phyloP scores from a whole-genome alignment of 2,329 filamentous ascomycete genomes.

The Elsinoe ampelina region DNA sequence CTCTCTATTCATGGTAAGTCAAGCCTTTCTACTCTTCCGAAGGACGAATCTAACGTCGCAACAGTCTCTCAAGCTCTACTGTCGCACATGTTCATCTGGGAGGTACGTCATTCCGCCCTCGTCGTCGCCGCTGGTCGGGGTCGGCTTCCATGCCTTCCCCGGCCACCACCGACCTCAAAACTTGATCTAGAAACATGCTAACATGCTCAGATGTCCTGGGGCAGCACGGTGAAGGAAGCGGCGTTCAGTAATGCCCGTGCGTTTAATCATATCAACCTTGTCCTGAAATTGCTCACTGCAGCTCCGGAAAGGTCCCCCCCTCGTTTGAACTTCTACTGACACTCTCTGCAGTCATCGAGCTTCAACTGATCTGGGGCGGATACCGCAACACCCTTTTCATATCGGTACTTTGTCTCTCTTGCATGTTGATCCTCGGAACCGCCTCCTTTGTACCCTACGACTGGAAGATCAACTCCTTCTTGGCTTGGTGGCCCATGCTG shows the following conservation, averaged over 20 bases:
- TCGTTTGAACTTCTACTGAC: background rate
- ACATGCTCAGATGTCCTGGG: conserved; percentile 36
- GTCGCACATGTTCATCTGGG: conserved; percentile 28
- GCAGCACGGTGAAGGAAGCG: conserved; percentile 47
- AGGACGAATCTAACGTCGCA: background rate
- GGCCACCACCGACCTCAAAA: too few species aligned
- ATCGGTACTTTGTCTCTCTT: conserved; percentile 36
- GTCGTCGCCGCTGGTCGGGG: conserved; percentile 17
- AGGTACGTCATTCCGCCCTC: conserved; percentile 46
- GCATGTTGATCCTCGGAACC: conserved; percentile 50
- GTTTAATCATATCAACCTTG: background rate
- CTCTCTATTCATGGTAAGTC: conserved; percentile 20
- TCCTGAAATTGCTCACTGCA: too few species aligned
- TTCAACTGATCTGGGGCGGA: conserved; percentile 1
- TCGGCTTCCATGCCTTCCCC: too few species aligned
- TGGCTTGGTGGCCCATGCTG: conserved; percentile 12
- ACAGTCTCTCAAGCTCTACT: conserved; percentile 30
- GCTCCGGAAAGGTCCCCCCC: background rate
- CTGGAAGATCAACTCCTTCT: conserved; percentile 7
- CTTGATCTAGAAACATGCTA: conserved; percentile 31
- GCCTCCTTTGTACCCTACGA: conserved; percentile 14
- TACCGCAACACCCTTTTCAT: conserved; percentile 37
- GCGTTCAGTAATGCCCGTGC: conserved; percentile 45
- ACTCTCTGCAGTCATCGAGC: background rate
- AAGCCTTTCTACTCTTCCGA: background rate